Evolutionary conservation across 2,329 filamentous ascomycete genomes (phyloP).

Genomic region (Fusarium burgessii): DNA sequence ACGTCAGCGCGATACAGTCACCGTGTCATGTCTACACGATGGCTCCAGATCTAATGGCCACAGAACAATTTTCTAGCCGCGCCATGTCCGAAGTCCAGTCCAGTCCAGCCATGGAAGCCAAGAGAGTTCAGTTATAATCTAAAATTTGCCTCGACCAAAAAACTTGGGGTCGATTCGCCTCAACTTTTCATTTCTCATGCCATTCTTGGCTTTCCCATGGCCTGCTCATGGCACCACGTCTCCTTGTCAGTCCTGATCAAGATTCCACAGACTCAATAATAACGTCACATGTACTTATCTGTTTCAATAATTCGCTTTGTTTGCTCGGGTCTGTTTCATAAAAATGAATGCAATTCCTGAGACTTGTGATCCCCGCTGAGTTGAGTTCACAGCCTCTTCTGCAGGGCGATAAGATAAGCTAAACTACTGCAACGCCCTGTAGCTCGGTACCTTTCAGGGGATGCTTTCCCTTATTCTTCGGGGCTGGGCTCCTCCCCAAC

Average conservation of each 20-base stretch:
- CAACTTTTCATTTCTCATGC: constrained; percentile 17
- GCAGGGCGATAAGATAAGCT: constrained; percentile 40
- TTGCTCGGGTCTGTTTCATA: constrained; percentile 40
- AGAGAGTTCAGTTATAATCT: constrained; percentile 1
- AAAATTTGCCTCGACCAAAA: constrained; percentile 6
- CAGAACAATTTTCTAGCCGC: constrained; percentile 28
- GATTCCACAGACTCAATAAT: constrained; percentile 2
- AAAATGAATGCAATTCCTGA: constrained; percentile 35
- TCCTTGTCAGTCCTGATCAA: constrained; percentile 13
- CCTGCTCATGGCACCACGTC: constrained; percentile 12
- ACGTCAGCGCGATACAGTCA: constrained; percentile 26
- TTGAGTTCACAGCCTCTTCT: constrained; percentile 14
- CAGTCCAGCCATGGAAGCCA: constrained; percentile 9
- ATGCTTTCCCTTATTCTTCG: constrained; percentile 13
- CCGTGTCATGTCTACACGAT: constrained; percentile 36
- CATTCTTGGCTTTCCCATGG: constrained; percentile 27
- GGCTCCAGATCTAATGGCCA: constrained; percentile 19
- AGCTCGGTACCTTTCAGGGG: constrained; percentile 28
- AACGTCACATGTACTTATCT: constrained; percentile 11
- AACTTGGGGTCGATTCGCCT: constrained; percentile 17
- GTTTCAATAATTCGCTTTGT: constrained; percentile 30
- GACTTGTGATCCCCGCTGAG: constrained; percentile 8
- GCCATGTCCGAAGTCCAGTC: constrained; percentile 28
- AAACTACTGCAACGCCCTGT: constrained; percentile 24
- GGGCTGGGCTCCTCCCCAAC: constrained; percentile 33